Evolutionary conservation across 306 rosid species (phyloP).

Genomic region (Ormosia emarginata): DNA sequence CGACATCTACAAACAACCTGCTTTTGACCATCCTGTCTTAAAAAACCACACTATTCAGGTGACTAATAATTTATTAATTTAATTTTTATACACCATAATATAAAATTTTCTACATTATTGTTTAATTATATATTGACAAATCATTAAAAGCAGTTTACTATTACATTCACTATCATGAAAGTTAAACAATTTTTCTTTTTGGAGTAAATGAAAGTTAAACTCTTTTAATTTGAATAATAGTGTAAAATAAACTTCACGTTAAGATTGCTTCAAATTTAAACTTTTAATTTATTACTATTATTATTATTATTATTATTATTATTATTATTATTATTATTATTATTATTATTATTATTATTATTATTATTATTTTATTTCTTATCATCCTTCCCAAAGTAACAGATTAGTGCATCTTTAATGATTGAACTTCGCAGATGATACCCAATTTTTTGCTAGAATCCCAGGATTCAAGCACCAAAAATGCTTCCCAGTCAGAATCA

Average conservation of each 20-base stretch:
- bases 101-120: too few species aligned
- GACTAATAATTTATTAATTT: too few species aligned
- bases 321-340: too few species aligned
- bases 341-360: neutral
- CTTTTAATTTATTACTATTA: neutral
- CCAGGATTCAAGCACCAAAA: neutral
- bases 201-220: too few species aligned
- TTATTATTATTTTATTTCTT: neutral
- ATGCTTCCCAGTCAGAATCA: neutral
- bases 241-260: too few species aligned
- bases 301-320: neutral
- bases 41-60: conserved; percentile 53
- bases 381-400: neutral
- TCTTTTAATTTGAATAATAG: too few species aligned
- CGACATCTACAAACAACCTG: conserved; percentile 49
- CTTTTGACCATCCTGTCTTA: conserved; percentile 56
- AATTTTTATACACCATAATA: too few species aligned
- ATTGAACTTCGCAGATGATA: conserved; percentile 31
- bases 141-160: too few species aligned
- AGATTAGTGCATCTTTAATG: neutral
- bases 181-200: too few species aligned
- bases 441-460: conserved; percentile 24
- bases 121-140: too few species aligned
- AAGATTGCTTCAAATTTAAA: too few species aligned
- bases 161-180: too few species aligned